Evolutionary conservation across 208 protist genomes (phyloP).

Genomic region (Leishmania turanica): DNA sequence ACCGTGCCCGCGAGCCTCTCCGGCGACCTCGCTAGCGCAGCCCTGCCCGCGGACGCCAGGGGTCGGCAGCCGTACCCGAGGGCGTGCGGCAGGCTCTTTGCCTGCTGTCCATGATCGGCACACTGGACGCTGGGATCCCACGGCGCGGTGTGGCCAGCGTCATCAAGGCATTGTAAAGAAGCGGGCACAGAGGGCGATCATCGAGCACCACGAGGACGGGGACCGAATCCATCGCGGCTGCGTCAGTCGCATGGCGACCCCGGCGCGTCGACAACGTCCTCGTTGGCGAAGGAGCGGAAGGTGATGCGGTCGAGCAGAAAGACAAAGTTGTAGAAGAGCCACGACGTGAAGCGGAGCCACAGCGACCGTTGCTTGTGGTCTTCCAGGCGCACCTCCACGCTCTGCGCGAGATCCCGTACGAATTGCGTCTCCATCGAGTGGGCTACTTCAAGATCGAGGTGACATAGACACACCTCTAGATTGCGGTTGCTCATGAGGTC

Average conservation of each 20-base stretch:
- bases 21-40: no score
- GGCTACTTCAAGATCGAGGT: slow-evolving; percentile 66
- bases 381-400: slow-evolving; percentile 69
- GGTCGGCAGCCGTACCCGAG: no score
- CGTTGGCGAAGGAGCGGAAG: slow-evolving; percentile 64
- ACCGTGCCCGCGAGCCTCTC: background rate
- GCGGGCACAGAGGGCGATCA: background rate
- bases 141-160: no score
- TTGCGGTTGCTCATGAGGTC: slow-evolving; percentile 94
- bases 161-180: background rate
- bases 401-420: slow-evolving; percentile 59
- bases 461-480: slow-evolving; percentile 87
- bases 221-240: background rate
- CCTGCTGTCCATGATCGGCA: no score
- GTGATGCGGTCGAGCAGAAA: slow-evolving; percentile 73
- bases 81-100: no score
- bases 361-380: slow-evolving; percentile 65
- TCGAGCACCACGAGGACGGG: background rate
- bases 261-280: slow-evolving; percentile 50
- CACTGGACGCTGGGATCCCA: no score
- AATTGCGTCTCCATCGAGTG: slow-evolving; percentile 90
- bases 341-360: slow-evolving; percentile 75
- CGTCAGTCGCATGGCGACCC: slow-evolving; percentile 6
- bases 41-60: no score
- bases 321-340: slow-evolving; percentile 85